Evolutionary conservation across 2,329 filamentous ascomycete genomes (phyloP), one percentile per base, ranked within the genome.

Genomic region (Botrytis cinerea): DNA sequence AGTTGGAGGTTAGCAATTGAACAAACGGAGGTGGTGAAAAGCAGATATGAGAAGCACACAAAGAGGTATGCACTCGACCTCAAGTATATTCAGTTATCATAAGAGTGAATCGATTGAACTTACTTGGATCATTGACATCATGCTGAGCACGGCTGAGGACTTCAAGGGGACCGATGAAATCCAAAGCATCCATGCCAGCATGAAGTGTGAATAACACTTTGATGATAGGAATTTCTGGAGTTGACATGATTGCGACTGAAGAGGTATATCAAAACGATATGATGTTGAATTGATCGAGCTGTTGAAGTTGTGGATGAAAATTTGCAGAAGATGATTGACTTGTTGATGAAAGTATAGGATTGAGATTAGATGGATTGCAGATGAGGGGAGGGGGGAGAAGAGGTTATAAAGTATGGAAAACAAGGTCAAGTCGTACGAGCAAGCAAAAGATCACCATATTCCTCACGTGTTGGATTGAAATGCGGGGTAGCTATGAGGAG

Each of bases 201-300:
- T 87, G 78, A 74, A 89, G 83, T 79, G 86, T 83, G 80, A 90
- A 86, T 82, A 90, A 86, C 80, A 90, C 88, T 83, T 89, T 87
- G 84, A 90, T 86, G 75, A 80, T 77, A 63, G 78, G 77, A 73
- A 78, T 76, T 67, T 80, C 78, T 16, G 76, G 76, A 72, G 78
- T 72, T 76, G 79, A 76, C 79, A 81, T 81, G 78, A 73, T 80
- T 79, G 78, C 78, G 46, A 72, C 14, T 72, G 51, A 70, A 61
- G 40, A 12, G 4, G 9, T 46, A 14, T 10, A 61, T 59, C n/a
- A 45, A 60, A 35, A 61, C n/a, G 43, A n/a, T 12, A 46, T 45
- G 54, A 46, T 35, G 25, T 35, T 51, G 57, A 18, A 51, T 51
- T 64, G n/a, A 32, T 66, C 35, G 59, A 66, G 40, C 40, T 20